phyloP scores from a whole-genome alignment of 2,329 filamentous ascomycete genomes.

The Xylariaceae sp. region DNA sequence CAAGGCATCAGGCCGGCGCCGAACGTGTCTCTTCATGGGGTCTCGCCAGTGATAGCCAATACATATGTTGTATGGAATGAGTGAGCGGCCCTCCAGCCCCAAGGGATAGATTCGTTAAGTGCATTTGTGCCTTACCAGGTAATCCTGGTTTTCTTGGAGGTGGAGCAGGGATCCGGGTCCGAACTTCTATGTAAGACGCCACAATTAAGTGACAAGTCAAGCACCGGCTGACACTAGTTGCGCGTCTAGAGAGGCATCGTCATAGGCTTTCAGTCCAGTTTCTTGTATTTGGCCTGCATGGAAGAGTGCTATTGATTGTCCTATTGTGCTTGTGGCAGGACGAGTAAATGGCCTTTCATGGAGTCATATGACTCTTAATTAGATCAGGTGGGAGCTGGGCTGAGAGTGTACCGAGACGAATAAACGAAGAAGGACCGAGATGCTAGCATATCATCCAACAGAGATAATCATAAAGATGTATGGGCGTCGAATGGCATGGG shows the following conservation, averaged over 20 bases:
- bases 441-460: neutral
- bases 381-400: neutral
- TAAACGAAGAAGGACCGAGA: slow-evolving; percentile 7
- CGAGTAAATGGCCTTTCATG: neutral
- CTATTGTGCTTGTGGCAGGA: neutral
- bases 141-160: neutral
- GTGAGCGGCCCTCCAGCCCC: too few species aligned
- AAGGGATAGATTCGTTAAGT: neutral
- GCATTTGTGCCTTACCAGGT: neutral
- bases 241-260: neutral
- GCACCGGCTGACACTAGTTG: neutral
- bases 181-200: neutral
- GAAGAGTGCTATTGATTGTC: neutral
- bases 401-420: neutral
- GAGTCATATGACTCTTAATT: slow-evolving; percentile 6
- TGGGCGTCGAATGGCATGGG: slow-evolving; percentile 13
- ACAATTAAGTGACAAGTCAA: neutral
- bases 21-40: neutral
- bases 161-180: neutral
- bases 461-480: slow-evolving; percentile 1
- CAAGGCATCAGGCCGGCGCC: too few species aligned
- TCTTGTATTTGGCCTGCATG: neutral
- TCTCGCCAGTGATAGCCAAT: neutral
- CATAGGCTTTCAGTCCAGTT: neutral
- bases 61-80: neutral